Evolutionary conservation across 78 protist species (phyloP), one percentile per base, ranked within the genome.

Genomic region (Cyanophora paradoxa): DNA sequence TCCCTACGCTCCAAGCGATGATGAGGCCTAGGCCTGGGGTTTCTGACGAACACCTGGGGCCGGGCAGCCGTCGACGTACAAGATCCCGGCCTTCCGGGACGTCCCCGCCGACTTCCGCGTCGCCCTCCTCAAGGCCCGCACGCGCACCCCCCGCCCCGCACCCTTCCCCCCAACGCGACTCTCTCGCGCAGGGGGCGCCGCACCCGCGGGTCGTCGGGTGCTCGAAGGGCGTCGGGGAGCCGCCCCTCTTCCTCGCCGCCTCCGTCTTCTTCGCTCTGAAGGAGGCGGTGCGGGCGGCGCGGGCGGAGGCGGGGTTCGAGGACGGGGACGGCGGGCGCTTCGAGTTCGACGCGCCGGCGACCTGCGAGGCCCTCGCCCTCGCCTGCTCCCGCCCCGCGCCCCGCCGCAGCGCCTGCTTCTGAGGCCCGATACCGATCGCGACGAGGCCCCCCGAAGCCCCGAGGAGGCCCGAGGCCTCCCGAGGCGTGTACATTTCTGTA

Each of bases 311-410:
- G 33, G 11, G 30, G 20, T n/a, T 6, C 11, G 6, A 7, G 14
- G 34, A 20, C 28, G 78, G 66, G 16, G 50, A 42, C 1, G 31
- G 1, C 11, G 77, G 48, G 28, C 66, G 54, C 79, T 84, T 90
- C 63, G 31, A 37, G 41, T 56, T 90, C 54, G 42, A 54, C 56
- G 30, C 81, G 50, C 95, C 95, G 7, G 92, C 92, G n/a, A 88
- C 95, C 1, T 77, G 78, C 40, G 95, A 90, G 74, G 74, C 87
- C 31, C 82, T 90, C 30, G 76, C 92, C 50, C 50, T 84, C 75
- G 74, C 89, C 26, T 75, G 79, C 28, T 28, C 36, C 8, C n/a
- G n/a, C n/a, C n/a, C n/a, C n/a, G n/a, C n/a, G n/a, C n/a, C n/a
- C n/a, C n/a, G n/a, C n/a, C n/a, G n/a, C n/a, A n/a, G n/a, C n/a